These are phyloP conservation scores for Dendrocalamus sinicus DNA, from an alignment of 176 grass and related monocot species.

Conservation along the genomic window DNA sequence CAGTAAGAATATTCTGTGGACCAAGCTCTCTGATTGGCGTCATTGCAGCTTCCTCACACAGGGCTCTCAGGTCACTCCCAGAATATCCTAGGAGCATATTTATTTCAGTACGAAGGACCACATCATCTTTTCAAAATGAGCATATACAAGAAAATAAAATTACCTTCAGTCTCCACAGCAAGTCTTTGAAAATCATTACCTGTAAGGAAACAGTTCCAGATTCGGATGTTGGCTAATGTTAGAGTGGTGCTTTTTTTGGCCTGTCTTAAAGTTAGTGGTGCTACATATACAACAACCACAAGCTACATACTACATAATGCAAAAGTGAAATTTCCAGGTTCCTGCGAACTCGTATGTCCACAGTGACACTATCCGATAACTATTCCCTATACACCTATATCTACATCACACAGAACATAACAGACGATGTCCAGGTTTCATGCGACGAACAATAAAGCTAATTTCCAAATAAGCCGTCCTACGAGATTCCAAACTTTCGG, in stretches of 20 bases:
- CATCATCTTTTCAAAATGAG: slow-evolving; percentile 25
- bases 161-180: slow-evolving; percentile 83
- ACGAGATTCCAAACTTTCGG: background rate
- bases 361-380: background rate
- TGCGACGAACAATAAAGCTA: background rate
- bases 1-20: slow-evolving; percentile 83
- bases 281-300: background rate
- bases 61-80: slow-evolving; percentile 88
- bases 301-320: background rate
- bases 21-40: slow-evolving; percentile 95
- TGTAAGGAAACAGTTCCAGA: slow-evolving; percentile 44
- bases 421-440: background rate
- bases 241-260: background rate
- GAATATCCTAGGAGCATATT: slow-evolving; percentile 75
- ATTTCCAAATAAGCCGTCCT: background rate
- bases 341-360: background rate
- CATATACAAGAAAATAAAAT: slow-evolving; percentile 27
- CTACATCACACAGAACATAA: background rate
- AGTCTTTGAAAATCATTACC: slow-evolving; percentile 81
- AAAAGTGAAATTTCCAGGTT: background rate
- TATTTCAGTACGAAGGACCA: slow-evolving; percentile 19
- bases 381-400: background rate
- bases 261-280: background rate
- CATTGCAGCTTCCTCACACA: slow-evolving; percentile 98
- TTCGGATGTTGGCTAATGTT: background rate